A percentile compares a stretch with the other conserved stretches of the same genome.
Evolutionary conservation across 1,284 basidiomycete genomes (phyloP).

Genomic region (Cutaneotrichosporon sp.): DNA sequence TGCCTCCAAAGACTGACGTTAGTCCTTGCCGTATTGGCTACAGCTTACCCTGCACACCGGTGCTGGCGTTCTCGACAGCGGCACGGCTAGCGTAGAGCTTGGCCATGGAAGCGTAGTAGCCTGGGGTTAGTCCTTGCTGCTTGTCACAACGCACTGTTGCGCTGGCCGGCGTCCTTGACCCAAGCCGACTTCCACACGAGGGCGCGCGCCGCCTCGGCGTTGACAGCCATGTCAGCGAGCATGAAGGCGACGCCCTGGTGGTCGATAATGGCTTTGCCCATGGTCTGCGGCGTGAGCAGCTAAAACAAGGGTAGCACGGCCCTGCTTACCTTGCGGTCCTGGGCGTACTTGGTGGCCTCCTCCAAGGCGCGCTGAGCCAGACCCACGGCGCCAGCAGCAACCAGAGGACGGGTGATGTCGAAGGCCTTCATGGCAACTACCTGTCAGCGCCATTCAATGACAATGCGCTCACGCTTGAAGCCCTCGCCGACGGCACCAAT

Average conservation of each 20-base stretch:
- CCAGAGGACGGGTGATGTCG: conserved; percentile 58
- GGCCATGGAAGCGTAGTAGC: conserved; percentile 60
- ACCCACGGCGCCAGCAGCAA: conserved; percentile 60
- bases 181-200: conserved; percentile 59
- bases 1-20: conserved; percentile 52
- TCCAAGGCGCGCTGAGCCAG: conserved; percentile 59
- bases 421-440: conserved; percentile 58
- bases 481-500: conserved; percentile 59
- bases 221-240: conserved; percentile 62
- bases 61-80: conserved; percentile 57
- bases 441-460: neutral
- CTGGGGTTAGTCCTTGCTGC: conserved; percentile 26
- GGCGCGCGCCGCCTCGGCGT: conserved; percentile 56
- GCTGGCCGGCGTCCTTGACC: conserved; percentile 57
- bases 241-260: conserved; percentile 61
- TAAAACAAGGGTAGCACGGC: neutral
- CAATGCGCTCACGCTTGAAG: conserved; percentile 53
- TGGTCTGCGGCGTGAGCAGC: conserved; percentile 51
- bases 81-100: conserved; percentile 57
- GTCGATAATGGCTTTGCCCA: conserved; percentile 60
- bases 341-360: conserved; percentile 60
- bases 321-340: conserved; percentile 54
- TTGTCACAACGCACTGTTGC: conserved; percentile 51
- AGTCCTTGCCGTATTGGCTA: neutral
- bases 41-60: conserved; percentile 55